Evolutionary conservation across 805 yeast genomes (phyloP), one percentile per base, ranked within the genome.

Genomic region (Metschnikowia corniflorae): DNA sequence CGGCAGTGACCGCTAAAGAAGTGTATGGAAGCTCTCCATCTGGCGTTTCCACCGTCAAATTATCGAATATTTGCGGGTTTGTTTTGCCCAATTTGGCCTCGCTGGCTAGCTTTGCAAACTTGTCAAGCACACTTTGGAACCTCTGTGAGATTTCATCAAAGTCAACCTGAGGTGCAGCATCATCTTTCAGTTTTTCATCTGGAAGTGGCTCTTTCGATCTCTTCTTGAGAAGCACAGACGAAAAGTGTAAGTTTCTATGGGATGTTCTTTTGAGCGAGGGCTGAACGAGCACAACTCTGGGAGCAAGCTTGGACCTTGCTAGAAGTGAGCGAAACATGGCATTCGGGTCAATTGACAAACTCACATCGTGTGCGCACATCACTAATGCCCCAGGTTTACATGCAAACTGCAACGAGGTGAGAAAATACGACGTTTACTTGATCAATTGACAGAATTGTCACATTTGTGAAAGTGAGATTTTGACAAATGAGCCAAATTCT

Each of bases 51-150:
- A 91, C 71, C 26, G 57, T 57, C 40, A 88, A 58, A 4, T 70
- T 56, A 55, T 83, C 82, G 49, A 87, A 85, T 14, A 82, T 71
- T 20, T 65, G 66, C 2, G 89, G 80, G 49, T 80, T 80, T 3
- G 86, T 69, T 37, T 74, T 76, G 4, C 95, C 95, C 54, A 80
- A 67, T 52, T 78, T 84, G 29, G 78, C 63, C 43, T 81, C 87
- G 31, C 73, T 73, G 21, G 82, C 63, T 40, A 71, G 72, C 43
- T 75, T 77, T 33, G 71, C 63, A 53, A 80, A 82, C 26, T 61
- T 55, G 1, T 73, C 77, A 7, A 82, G 45, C 1, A 81, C 61
- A 8, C 61, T 57, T 20, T 73, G 64, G 50, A 77, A 81, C 33
- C 66, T 62, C 2, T 43, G 27, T 23, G 68, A 71, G 13, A 71